Conservation (phyloP, 805 yeast species). For the Priceomyces melissophilus region DNA sequence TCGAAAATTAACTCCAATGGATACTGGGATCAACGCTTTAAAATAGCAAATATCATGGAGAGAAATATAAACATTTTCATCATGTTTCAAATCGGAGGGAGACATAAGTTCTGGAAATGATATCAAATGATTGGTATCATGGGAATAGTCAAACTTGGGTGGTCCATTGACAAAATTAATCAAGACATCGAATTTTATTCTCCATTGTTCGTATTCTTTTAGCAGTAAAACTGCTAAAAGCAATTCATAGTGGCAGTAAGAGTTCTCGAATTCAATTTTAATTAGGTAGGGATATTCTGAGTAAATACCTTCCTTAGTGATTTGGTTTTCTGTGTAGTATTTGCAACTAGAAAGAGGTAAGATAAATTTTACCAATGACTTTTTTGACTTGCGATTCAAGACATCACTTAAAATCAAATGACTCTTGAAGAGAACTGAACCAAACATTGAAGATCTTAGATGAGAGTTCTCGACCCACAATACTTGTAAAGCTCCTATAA, state of each 20-base stretch:
- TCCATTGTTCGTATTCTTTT: slow-evolving; percentile 43
- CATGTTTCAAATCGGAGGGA: slow-evolving; percentile 13
- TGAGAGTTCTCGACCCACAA: slow-evolving; percentile 35
- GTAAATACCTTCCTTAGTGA: slow-evolving; percentile 26
- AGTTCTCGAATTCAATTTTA: slow-evolving; percentile 47
- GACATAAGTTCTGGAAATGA: slow-evolving; percentile 13
- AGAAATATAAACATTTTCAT: no score
- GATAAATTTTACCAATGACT: slow-evolving; percentile 39
- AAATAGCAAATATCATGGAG: neutral
- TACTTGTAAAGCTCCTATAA: slow-evolving; percentile 41
- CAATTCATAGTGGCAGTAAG: slow-evolving; percentile 42
- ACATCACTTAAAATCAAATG: slow-evolving; percentile 40
- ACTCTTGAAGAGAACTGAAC: slow-evolving; percentile 46
- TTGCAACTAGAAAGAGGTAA: slow-evolving; percentile 43
- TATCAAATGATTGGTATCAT: slow-evolving; percentile 5
- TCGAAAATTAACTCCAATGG: slow-evolving; percentile 3
- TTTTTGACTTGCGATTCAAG: slow-evolving; percentile 12
- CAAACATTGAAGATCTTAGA: slow-evolving; percentile 17
- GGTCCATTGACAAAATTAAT: slow-evolving; percentile 27
- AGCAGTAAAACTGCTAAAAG: slow-evolving; percentile 28
- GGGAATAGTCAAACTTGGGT: slow-evolving; percentile 15
- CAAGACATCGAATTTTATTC: slow-evolving; percentile 18
- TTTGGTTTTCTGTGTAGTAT: slow-evolving; percentile 18
- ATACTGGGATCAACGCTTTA: neutral
- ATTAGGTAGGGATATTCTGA: slow-evolving; percentile 29